Evolutionary conservation across 768 basidiomycete genomes (phyloP).

Genomic region (Lactarius vividus): DNA sequence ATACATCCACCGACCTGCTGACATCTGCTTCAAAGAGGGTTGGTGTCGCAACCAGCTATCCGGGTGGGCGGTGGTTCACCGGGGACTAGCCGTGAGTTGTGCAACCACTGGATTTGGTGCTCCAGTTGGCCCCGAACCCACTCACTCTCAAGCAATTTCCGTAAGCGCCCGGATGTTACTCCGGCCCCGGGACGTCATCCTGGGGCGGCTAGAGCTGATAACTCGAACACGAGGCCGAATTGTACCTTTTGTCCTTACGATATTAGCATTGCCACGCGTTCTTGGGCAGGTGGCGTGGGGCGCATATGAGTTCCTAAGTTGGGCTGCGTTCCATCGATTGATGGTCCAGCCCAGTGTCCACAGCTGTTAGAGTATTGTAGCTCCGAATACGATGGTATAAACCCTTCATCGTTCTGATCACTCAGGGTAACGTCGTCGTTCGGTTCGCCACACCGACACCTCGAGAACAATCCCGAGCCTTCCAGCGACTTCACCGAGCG

Average conservation of each 20-base stretch:
- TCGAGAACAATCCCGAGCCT: conserved; percentile 7
- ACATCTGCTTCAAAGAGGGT: not conserved
- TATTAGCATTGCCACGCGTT: conserved; percentile 8
- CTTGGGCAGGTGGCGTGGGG: conserved; percentile 13
- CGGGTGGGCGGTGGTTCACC: not conserved
- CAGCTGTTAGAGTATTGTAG: not conserved
- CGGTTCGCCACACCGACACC: not conserved
- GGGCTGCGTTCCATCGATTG: conserved; percentile 20
- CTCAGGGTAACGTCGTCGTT: not conserved
- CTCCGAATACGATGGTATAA: not conserved
- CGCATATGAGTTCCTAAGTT: conserved; percentile 3
- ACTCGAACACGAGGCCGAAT: not conserved
- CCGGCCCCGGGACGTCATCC: conserved; percentile 4
- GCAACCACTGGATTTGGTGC: not conserved
- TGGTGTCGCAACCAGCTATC: not conserved
- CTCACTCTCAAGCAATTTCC: not conserved
- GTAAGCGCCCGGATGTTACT: not conserved
- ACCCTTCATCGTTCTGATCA: not conserved
- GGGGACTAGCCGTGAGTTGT: not conserved
- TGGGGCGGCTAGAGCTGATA: too few species aligned
- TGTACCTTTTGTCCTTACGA: conserved; percentile 11
- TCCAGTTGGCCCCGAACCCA: not conserved
- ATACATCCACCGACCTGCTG: not conserved
- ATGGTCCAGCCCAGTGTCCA: conserved; percentile 1
- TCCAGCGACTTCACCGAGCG: conserved; percentile 11